Conservation (phyloP, 495 filamentous ascomycete genomes). For the Penicillium macrosclerotiorum region DNA sequence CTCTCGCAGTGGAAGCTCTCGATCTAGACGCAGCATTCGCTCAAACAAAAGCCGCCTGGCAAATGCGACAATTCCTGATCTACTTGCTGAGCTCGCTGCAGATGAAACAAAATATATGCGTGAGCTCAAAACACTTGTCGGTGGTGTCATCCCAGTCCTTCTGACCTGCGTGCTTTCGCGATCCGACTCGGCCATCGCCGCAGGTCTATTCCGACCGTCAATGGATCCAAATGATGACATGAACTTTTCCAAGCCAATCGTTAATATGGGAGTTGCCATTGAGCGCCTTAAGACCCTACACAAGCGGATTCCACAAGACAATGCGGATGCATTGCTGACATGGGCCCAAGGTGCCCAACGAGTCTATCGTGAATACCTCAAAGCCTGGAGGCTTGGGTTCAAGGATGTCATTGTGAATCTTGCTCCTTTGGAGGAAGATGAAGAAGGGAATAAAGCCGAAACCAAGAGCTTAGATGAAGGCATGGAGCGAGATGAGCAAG, state of each 20-base stretch:
- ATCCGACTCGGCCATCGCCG: slow-evolving; percentile 61
- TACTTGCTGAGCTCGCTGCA: slow-evolving; percentile 75
- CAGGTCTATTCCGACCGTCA: slow-evolving; percentile 63
- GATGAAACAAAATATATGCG: slow-evolving; percentile 91
- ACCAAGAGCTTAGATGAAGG: slow-evolving; percentile 63
- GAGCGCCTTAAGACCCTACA: slow-evolving; percentile 81
- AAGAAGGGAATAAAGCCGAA: slow-evolving; percentile 42
- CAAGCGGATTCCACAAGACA: slow-evolving; percentile 69
- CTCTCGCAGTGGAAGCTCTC: slow-evolving; percentile 62
- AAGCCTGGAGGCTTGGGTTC: slow-evolving; percentile 90
- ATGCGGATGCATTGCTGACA: slow-evolving; percentile 63
- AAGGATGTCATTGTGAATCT: slow-evolving; percentile 94
- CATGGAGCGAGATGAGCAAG: slow-evolving; percentile 72
- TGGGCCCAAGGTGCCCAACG: slow-evolving; percentile 79
- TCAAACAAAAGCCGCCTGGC: slow-evolving; percentile 64
- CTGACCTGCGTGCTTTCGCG: slow-evolving; percentile 79
- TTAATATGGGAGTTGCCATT: slow-evolving; percentile 89
- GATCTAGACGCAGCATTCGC: slow-evolving; percentile 69
- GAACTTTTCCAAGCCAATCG: slow-evolving; percentile 80
- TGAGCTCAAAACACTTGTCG: slow-evolving; percentile 89
- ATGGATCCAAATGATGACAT: slow-evolving; percentile 51
- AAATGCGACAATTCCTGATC: slow-evolving; percentile 64
- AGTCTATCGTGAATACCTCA: slow-evolving; percentile 84
- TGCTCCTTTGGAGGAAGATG: slow-evolving; percentile 62
- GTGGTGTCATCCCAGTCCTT: slow-evolving; percentile 93